These are phyloP conservation scores for Monosporascus sp. DNA, from an alignment of 2,329 filamentous ascomycete species.

Conservation along the genomic window DNA sequence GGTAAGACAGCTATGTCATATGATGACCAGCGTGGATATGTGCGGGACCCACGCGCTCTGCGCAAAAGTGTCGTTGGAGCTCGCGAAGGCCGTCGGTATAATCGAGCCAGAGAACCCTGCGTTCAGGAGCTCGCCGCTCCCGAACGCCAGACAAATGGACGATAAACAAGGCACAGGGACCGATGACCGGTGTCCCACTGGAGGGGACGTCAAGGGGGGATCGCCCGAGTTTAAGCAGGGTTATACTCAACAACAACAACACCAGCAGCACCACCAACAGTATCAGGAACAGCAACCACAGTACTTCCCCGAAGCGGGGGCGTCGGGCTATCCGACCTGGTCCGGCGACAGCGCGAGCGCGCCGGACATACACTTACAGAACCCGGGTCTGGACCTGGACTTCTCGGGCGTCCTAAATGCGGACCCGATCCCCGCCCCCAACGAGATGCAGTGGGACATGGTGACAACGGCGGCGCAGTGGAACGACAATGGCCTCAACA, in stretches of 20 bases:
- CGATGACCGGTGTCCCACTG: neutral
- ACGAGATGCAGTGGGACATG: constrained; percentile 4
- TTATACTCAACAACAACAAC: neutral
- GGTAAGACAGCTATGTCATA: constrained; percentile 13
- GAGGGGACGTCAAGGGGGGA: neutral
- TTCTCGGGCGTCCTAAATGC: neutral
- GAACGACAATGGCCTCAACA: constrained; percentile 12
- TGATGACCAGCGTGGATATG: constrained; percentile 18
- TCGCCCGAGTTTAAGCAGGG: neutral
- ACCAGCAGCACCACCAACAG: too few relatives aligned
- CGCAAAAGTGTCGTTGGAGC: constrained; percentile 16
- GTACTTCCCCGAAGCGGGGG: neutral
- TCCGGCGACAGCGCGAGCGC: too few relatives aligned
- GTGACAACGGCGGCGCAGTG: constrained; percentile 14
- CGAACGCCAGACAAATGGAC: neutral
- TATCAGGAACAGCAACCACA: neutral
- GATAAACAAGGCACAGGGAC: neutral
- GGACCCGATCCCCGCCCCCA: neutral
- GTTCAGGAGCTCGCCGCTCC: constrained; percentile 2
- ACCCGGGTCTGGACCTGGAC: neutral
- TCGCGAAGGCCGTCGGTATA: constrained; percentile 15
- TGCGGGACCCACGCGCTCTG: constrained; percentile 21
- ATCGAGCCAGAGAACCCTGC: constrained; percentile 7
- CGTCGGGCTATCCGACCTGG: neutral
- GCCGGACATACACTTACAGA: neutral